Evolutionary conservation across 352 stramenopile genomes (phyloP).

Genomic region (Globisporangium alternatum): DNA sequence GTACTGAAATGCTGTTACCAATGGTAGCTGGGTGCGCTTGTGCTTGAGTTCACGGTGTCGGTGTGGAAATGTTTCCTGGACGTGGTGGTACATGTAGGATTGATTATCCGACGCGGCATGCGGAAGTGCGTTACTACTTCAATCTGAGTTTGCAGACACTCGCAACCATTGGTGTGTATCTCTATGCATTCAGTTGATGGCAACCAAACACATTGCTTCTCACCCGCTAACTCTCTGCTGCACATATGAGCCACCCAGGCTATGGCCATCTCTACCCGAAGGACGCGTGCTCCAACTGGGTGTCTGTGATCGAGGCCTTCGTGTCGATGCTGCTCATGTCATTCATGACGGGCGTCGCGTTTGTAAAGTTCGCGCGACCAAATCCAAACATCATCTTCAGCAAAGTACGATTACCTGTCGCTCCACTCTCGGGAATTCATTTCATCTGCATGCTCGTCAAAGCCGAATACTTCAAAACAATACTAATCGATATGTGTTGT

Average conservation of each 20-base stretch:
- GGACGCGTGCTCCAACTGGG: conserved; percentile 49
- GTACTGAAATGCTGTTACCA: conserved; percentile 16
- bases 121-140: conserved; percentile 43
- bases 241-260: conserved; percentile 23
- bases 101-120: conserved; percentile 9
- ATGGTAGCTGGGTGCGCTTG: no score
- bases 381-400: conserved; percentile 50
- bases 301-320: conserved; percentile 45
- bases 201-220: no score
- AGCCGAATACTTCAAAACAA: no score
- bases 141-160: conserved; percentile 65
- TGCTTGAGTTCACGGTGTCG: neutral
- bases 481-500: no score
- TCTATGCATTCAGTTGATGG: no score
- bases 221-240: no score
- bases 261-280: conserved; percentile 46
- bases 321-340: conserved; percentile 54
- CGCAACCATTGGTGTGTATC: conserved; percentile 46
- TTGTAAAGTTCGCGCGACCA: conserved; percentile 60
- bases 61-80: neutral
- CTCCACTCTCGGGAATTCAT: no score
- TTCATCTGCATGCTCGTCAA: no score
- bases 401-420: no score
- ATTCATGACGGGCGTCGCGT: conserved; percentile 59
- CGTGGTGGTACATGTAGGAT: no score